Evolutionary conservation across 805 yeast genomes (phyloP).

Genomic region (Ogataea neopini): DNA sequence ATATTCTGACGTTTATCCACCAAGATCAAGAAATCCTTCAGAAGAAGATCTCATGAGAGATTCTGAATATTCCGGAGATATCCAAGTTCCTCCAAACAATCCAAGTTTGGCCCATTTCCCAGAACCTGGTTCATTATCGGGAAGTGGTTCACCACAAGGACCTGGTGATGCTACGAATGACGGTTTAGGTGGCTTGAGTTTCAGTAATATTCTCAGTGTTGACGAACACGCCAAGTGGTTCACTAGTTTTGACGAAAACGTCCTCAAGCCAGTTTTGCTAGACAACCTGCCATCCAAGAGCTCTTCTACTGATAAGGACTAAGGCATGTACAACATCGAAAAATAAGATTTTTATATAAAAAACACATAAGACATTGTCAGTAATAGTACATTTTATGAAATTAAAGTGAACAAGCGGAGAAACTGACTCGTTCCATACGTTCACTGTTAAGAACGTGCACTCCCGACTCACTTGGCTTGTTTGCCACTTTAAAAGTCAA

Average conservation of each 20-base stretch:
- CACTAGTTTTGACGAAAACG: constrained; percentile 88
- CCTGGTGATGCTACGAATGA: constrained; percentile 3
- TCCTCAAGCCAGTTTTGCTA: constrained; percentile 85
- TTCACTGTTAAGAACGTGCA: too few relatives aligned
- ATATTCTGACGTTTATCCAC: constrained; percentile 25
- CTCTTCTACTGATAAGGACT: constrained; percentile 11
- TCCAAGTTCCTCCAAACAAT: constrained; percentile 36
- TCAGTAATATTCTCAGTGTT: constrained; percentile 35
- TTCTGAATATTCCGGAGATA: constrained; percentile 36
- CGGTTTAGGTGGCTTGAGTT: constrained; percentile 21
- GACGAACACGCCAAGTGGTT: constrained; percentile 91
- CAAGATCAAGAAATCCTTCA: constrained; percentile 28
- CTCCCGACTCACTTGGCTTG: too few relatives aligned
- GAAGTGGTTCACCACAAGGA: constrained; percentile 10
- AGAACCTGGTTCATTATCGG: constrained; percentile 12
- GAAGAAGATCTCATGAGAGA: constrained; percentile 33
- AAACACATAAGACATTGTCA: background rate
- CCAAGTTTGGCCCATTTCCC: constrained; percentile 27
- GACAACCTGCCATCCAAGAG: constrained; percentile 49
- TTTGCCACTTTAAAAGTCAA: constrained; percentile 5
- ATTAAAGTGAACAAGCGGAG: too few relatives aligned
- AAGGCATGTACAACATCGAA: background rate
- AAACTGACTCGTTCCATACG: too few relatives aligned
- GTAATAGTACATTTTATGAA: background rate
- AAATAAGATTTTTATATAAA: background rate